Percentiles rank a stretch among this genome's conserved stretches.
phyloP scores from a whole-genome alignment of 208 protist species.

The Trypanosoma congolense region DNA sequence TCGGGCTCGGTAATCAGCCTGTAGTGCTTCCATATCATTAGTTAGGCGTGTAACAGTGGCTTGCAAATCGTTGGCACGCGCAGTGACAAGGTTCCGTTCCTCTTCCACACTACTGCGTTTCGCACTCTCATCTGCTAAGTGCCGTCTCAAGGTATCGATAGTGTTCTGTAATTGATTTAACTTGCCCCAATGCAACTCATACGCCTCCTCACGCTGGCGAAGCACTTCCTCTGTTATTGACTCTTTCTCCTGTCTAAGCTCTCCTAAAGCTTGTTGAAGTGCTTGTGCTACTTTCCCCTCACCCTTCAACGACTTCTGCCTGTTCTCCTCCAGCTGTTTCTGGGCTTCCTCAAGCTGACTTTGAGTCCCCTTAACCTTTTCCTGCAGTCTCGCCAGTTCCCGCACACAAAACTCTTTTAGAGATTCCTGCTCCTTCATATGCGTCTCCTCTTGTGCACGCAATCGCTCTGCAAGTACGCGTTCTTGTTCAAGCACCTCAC shows the following conservation, averaged over 20 bases:
- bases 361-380: constrained; percentile 35
- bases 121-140: constrained; percentile 48
- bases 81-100: constrained; percentile 41
- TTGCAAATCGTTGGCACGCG: constrained; percentile 50
- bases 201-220: constrained; percentile 44
- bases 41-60: constrained; percentile 32
- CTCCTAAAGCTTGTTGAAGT: constrained; percentile 53
- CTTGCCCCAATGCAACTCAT: constrained; percentile 53
- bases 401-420: constrained; percentile 45
- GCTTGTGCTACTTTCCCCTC: constrained; percentile 46
- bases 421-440: constrained; percentile 31
- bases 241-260: constrained; percentile 57
- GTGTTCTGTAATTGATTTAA: constrained; percentile 40
- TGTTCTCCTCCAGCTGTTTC: constrained; percentile 21
- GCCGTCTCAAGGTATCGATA: constrained; percentile 36
- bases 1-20: constrained; percentile 44
- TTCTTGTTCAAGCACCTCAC: constrained; percentile 54
- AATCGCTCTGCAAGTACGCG: constrained; percentile 39
- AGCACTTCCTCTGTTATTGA: constrained; percentile 30
- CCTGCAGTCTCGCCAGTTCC: constrained; percentile 36
- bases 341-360: constrained; percentile 29
- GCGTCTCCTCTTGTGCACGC: constrained; percentile 38
- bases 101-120: constrained; percentile 59
- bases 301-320: constrained; percentile 31
- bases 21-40: constrained; percentile 44